phyloP scores from a whole-genome alignment of 1,284 basidiomycete genomes.

The Gymnopus androsaceus region DNA sequence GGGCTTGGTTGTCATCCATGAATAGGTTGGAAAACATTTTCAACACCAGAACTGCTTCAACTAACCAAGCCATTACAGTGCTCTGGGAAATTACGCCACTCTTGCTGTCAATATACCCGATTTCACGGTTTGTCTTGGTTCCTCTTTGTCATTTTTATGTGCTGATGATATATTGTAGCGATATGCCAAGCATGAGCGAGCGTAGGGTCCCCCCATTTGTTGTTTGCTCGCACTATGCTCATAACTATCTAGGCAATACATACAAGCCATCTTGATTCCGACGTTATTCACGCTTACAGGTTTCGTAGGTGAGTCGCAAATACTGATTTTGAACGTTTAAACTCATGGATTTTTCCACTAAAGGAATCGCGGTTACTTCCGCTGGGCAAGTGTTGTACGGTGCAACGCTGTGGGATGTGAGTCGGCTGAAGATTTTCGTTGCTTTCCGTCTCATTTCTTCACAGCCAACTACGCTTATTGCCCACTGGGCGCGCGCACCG shows the following conservation, averaged over 20 bases:
- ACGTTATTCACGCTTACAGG: constrained; percentile 62
- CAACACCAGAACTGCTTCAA: too few relatives aligned
- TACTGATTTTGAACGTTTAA: background rate
- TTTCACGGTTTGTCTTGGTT: constrained; percentile 50
- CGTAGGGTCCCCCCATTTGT: constrained; percentile 38
- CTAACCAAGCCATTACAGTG: too few relatives aligned
- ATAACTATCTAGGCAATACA: constrained; percentile 51
- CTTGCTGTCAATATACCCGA: constrained; percentile 76
- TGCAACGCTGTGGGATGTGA: constrained; percentile 50
- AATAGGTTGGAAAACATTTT: too few relatives aligned
- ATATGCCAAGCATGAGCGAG: constrained; percentile 61
- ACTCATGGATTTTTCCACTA: constrained; percentile 24
- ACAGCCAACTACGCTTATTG: constrained; percentile 6
- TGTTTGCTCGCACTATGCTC: background rate
- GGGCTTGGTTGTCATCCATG: constrained; percentile 74
- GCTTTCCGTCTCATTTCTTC: background rate
- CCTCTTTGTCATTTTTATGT: background rate
- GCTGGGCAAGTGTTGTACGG: constrained; percentile 62
- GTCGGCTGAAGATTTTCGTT: constrained; percentile 48
- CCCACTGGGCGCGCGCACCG: constrained; percentile 68
- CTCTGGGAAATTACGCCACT: constrained; percentile 66
- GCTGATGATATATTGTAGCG: constrained; percentile 35
- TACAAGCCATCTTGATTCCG: constrained; percentile 73
- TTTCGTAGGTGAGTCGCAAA: constrained; percentile 34
- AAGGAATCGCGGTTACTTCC: constrained; percentile 67